phyloP scores from a whole-genome alignment of 2,329 filamentous ascomycete genomes.

The Aspergillus glaucus region DNA sequence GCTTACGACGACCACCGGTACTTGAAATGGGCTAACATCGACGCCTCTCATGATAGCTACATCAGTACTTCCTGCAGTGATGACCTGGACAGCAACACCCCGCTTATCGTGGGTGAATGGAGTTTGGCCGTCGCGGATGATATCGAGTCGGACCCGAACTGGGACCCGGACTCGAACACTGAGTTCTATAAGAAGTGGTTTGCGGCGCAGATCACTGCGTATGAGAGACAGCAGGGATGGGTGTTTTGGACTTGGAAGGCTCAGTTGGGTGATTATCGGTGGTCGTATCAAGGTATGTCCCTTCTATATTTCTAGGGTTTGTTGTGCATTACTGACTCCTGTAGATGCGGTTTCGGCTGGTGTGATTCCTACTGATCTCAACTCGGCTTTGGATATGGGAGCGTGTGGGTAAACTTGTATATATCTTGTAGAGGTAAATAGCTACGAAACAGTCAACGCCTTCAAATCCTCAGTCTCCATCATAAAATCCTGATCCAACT shows the following conservation, averaged over 20 bases:
- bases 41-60: conserved; percentile 44
- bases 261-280: conserved; percentile 33
- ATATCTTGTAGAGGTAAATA: not conserved
- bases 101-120: conserved; percentile 56
- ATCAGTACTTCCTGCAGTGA: conserved; percentile 47
- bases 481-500: not conserved
- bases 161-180: conserved; percentile 35
- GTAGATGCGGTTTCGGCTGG: conserved; percentile 34
- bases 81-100: conserved; percentile 38
- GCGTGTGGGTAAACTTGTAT: not conserved
- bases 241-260: conserved; percentile 57
- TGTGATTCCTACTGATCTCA: conserved; percentile 32
- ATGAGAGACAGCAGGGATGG: conserved; percentile 52
- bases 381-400: conserved; percentile 1
- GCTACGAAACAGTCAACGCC: not conserved
- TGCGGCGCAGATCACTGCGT: conserved; percentile 50
- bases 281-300: conserved; percentile 22
- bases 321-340: conserved; percentile 45
- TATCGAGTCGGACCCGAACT: conserved; percentile 42
- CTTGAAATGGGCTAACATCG: conserved; percentile 47
- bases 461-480: not conserved
- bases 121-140: conserved; percentile 47
- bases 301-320: conserved; percentile 9
- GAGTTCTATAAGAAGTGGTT: conserved; percentile 55
- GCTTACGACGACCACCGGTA: conserved; percentile 57